Evolutionary conservation across 2,329 filamentous ascomycete species (phyloP), one percentile per base, ranked within the genome.

Genomic region (Pseudogymnoascus sp.): DNA sequence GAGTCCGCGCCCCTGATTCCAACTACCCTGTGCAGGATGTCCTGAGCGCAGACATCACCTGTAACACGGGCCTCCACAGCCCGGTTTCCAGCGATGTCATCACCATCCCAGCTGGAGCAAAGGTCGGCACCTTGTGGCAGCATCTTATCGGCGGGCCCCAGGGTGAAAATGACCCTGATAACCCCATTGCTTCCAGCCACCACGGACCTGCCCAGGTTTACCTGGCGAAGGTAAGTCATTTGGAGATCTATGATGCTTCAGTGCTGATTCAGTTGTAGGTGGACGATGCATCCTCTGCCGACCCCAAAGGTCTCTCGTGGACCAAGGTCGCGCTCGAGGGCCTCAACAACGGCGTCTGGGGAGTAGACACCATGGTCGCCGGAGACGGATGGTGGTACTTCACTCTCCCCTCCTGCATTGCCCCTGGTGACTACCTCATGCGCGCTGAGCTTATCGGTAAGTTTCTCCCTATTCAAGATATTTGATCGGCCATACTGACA

Each of bases 361-460:
- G 65, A 7, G 69, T 71, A 15, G 68, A 71, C 23, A 68, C 65
- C 11, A 67, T 71, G 62, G 69, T 70, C 59, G 69, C 67, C 17
- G 71, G 71, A 62, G 72, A 71, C 40, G 74, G 81, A 33, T 81
- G 78, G 77, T 75, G 75, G 61, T 79, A 78, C 66, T 81, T 83
- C 71, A 76, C 75, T 63, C 72, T 84, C 65, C 82, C 82, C 44
- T 70, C 74, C 31, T 82, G 79, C 73, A 76, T 84, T 64, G 78
- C 81, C 1, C 74, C 80, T 1, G 82, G 82, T 33, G 77, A 84
- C 61, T 84, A 84, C 67, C 76, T 85, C 31, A 75, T 85, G 72
- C 78, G 82, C 36, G 77, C 80, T 36, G 82, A 85, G 75, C 75
- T 82, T 50, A 74, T 82, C 38, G 80, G 80, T 8, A 10, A 26